Evolutionary conservation across 768 basidiomycete species (phyloP).

Genomic region (Collybia sp.): DNA sequence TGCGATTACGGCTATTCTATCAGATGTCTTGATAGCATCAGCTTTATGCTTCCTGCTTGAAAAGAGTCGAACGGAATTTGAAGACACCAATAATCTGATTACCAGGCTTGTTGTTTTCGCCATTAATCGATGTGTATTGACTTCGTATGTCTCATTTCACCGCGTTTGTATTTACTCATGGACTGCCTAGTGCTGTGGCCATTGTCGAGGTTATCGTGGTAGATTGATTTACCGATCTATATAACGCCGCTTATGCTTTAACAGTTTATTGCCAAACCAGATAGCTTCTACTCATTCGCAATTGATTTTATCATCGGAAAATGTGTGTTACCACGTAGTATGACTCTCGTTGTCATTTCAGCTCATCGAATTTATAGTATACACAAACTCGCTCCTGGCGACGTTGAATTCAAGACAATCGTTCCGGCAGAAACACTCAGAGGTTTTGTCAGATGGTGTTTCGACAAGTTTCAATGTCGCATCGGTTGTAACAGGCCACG

Average conservation of each 20-base stretch:
- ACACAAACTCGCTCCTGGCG: conserved; percentile 41
- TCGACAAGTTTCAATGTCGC: conserved; percentile 30
- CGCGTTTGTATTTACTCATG: neutral
- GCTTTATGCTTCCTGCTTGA: conserved; percentile 37
- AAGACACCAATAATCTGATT: conserved; percentile 38
- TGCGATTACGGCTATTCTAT: conserved; percentile 36
- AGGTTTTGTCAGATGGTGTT: conserved; percentile 17
- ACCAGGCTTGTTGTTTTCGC: conserved; percentile 42
- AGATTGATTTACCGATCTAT: conserved; percentile 3
- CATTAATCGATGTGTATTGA: conserved; percentile 47
- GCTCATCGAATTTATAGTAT: conserved; percentile 24
- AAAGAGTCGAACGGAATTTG: conserved; percentile 33
- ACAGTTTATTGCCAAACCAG: conserved; percentile 34
- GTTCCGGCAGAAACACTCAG: conserved; percentile 19
- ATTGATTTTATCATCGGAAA: conserved; percentile 52
- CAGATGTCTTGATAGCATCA: conserved; percentile 40
- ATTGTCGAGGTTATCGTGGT: conserved; percentile 32
- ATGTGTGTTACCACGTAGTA: conserved; percentile 20
- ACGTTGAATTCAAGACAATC: conserved; percentile 37
- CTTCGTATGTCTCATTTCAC: conserved; percentile 32
- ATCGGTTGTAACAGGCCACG: conserved; percentile 17
- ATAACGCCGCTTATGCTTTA: neutral
- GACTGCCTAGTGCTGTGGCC: conserved; percentile 27
- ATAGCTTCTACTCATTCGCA: conserved; percentile 41
- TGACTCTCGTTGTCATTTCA: neutral